Percentiles rank a stretch among this genome's conserved stretches.
Evolutionary conservation across 1,284 basidiomycete species (phyloP).

Genomic region (Moniliophthora roreri): DNA sequence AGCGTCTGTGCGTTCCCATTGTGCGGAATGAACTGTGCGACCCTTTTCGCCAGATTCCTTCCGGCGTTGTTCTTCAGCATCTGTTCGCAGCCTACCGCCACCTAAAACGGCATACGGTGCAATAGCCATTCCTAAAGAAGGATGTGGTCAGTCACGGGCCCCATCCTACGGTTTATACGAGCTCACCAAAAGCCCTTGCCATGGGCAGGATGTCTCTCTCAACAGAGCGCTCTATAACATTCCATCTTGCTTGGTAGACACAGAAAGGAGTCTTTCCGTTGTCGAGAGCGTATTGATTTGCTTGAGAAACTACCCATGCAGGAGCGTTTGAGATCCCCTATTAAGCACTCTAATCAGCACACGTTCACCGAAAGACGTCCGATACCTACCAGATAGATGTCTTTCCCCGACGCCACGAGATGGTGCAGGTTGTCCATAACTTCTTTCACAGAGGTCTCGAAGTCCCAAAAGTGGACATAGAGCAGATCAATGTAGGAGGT

Average conservation of each 20-base stretch:
- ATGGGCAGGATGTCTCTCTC: conserved; percentile 58
- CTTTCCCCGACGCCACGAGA: background rate
- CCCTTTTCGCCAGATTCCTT: conserved; percentile 39
- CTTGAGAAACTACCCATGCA: conserved; percentile 43
- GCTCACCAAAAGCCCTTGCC: conserved; percentile 44
- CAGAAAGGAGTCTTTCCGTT: conserved; percentile 48
- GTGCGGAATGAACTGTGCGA: conserved; percentile 24
- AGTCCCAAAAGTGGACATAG: conserved; percentile 1
- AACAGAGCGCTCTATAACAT: conserved; percentile 45
- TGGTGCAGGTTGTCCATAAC: background rate
- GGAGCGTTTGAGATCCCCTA: conserved; percentile 42
- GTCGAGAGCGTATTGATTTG: conserved; percentile 42
- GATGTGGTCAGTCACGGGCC: background rate
- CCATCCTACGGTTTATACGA: background rate
- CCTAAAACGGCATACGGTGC: conserved; percentile 35
- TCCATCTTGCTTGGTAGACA: conserved; percentile 56
- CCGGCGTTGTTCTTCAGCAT: conserved; percentile 45
- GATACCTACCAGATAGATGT: background rate
- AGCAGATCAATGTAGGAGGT: background rate
- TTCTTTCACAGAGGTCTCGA: background rate
- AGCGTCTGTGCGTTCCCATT: conserved; percentile 42
- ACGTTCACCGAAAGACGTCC: too few relatives aligned
- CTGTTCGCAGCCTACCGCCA: conserved; percentile 45
- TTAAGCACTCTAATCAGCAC: background rate
- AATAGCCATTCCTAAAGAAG: conserved; percentile 1